Conservation (phyloP, 2,329 filamentous ascomycete species). For the Stagonosporopsis cucurbitacearum region DNA sequence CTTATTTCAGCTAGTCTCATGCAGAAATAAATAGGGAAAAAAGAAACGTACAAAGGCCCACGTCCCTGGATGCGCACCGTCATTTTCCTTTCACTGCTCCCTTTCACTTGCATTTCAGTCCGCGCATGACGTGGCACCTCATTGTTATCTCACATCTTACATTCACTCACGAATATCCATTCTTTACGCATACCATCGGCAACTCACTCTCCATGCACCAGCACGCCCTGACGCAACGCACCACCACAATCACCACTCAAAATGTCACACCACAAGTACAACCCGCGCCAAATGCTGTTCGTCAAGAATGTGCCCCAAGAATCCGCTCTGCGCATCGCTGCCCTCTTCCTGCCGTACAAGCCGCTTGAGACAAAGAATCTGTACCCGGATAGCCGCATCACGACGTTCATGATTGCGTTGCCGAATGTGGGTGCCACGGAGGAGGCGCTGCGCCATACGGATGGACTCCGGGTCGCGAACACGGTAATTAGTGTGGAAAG, state of each 20-base stretch:
- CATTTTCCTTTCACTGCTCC: not conserved
- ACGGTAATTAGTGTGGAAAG: slow-evolving; percentile 24
- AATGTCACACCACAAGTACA: not conserved
- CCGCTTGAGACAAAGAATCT: slow-evolving; percentile 26
- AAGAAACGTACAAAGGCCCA: not conserved
- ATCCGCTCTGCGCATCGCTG: slow-evolving; percentile 1
- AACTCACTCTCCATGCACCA: not conserved
- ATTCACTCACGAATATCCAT: slow-evolving; percentile 4
- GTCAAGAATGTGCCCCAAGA: slow-evolving; percentile 31
- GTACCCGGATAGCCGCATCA: slow-evolving; percentile 22
- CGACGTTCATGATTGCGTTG: slow-evolving; percentile 25
- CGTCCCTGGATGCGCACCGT: not conserved
- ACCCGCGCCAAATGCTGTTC: slow-evolving; percentile 23
- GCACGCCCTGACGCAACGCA: not conserved
- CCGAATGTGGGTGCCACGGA: slow-evolving; percentile 13
- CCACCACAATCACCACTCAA: no score
- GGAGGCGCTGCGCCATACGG: slow-evolving; percentile 2
- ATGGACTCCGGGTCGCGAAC: slow-evolving; percentile 19
- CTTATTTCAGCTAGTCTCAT: not conserved
- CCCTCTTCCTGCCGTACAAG: slow-evolving; percentile 16
- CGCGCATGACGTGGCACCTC: not conserved
- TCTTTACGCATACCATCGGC: no score
- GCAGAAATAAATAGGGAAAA: not conserved
- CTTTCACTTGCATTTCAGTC: not conserved
- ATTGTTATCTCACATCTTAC: not conserved